phyloP scores from a whole-genome alignment of 768 basidiomycete species.

The Leccinellum luteum region DNA sequence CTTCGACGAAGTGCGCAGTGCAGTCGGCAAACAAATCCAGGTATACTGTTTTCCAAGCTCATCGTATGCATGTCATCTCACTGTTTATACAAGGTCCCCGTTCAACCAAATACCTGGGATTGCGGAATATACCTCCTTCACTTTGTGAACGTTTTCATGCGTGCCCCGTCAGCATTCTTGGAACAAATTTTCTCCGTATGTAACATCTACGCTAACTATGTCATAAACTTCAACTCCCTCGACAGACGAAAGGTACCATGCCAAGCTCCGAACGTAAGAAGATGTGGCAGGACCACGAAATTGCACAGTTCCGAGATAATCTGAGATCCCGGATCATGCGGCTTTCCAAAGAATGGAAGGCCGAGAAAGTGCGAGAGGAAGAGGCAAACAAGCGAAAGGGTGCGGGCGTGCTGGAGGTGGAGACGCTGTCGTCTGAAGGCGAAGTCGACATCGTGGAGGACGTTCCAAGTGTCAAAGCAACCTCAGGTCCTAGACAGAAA shows the following conservation, averaged over 20 bases:
- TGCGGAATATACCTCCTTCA: constrained; percentile 93
- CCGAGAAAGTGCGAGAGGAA: constrained; percentile 37
- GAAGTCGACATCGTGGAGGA: constrained; percentile 41
- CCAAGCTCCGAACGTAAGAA: constrained; percentile 38
- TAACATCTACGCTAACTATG: background rate
- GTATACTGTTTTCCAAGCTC: constrained; percentile 36
- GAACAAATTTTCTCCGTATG: constrained; percentile 42
- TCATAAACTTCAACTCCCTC: constrained; percentile 3
- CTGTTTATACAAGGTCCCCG: constrained; percentile 61
- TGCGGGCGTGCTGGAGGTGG: constrained; percentile 14
- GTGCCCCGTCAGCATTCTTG: constrained; percentile 51
- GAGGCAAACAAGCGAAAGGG: constrained; percentile 30
- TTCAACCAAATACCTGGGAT: constrained; percentile 86
- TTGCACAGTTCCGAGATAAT: constrained; percentile 45
- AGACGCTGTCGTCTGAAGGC: constrained; percentile 34
- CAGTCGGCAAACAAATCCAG: constrained; percentile 48
- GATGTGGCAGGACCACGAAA: constrained; percentile 53
- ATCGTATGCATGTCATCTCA: constrained; percentile 1
- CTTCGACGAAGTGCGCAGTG: constrained; percentile 34
- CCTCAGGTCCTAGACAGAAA: constrained; percentile 10
- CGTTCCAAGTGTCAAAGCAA: constrained; percentile 7
- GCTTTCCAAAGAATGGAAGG: constrained; percentile 57
- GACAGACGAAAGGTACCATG: constrained; percentile 32
- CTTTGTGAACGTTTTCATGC: constrained; percentile 76
- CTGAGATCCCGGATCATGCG: constrained; percentile 40